phyloP scores from a whole-genome alignment of 2,329 filamentous ascomycete species.

The Alternaria triticimaculans region DNA sequence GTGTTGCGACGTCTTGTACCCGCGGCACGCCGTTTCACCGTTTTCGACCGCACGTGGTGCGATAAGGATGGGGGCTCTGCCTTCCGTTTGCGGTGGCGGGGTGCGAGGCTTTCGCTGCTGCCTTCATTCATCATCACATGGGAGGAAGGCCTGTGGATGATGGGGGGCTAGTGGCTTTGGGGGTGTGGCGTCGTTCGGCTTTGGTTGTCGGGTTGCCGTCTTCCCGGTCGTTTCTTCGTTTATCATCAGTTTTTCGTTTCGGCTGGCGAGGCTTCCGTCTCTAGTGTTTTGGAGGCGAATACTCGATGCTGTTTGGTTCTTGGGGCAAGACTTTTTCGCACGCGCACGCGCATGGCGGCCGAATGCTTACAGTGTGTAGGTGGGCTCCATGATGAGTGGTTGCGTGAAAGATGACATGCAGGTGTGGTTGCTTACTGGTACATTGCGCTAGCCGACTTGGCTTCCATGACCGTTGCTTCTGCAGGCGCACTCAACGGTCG shows the following conservation, averaged over 20 bases:
- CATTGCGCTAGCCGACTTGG: not conserved
- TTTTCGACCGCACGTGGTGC: slow-evolving; percentile 1
- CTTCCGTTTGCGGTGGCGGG: slow-evolving; percentile 7
- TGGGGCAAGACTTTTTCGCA: not conserved
- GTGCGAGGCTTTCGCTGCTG: not conserved
- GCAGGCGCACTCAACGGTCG: not conserved
- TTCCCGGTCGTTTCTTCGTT: not conserved
- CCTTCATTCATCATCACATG: not conserved
- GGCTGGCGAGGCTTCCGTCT: not conserved
- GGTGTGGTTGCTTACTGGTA: not conserved
- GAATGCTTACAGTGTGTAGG: not conserved
- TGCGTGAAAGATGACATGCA: not conserved
- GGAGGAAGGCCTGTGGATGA: not conserved
- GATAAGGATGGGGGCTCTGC: not conserved
- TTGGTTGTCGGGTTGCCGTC: not conserved
- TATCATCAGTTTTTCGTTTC: not conserved
- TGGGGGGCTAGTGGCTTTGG: not conserved
- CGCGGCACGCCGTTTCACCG: not conserved
- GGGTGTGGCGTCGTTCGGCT: slow-evolving; percentile 1
- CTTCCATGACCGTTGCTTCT: not conserved
- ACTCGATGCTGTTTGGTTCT: not conserved
- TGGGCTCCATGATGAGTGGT: not conserved
- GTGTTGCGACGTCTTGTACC: not conserved
- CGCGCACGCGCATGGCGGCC: not conserved
- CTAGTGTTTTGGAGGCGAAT: not conserved